Percentiles rank a stretch among this genome's conserved stretches.
Conservation (phyloP, 345 rosid genomes). For the Passiflora organensis region DNA sequence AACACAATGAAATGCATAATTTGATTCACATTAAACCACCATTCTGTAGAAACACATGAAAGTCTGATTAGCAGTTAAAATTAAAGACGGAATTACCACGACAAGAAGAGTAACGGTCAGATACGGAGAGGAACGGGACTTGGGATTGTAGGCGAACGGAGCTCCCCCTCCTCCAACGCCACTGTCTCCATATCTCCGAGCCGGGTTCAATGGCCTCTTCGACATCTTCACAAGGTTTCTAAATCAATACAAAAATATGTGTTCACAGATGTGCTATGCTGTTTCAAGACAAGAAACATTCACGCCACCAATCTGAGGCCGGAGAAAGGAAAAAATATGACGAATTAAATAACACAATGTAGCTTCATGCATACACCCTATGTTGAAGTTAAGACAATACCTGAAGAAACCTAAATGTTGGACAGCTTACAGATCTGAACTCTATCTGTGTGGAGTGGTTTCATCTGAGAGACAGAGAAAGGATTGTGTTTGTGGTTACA, state of each 20-base stretch:
- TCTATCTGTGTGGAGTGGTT: too few relatives aligned
- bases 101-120: conserved; percentile 24
- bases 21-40: neutral
- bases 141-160: conserved; percentile 14
- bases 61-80: neutral
- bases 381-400: too few relatives aligned
- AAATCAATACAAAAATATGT: neutral
- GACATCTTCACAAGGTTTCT: conserved; percentile 21
- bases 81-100: too few relatives aligned
- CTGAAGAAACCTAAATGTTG: too few relatives aligned
- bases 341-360: too few relatives aligned
- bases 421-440: too few relatives aligned
- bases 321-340: too few relatives aligned
- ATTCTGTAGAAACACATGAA: too few relatives aligned
- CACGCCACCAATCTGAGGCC: too few relatives aligned
- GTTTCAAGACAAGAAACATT: neutral
- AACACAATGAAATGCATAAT: neutral
- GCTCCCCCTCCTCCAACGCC: conserved; percentile 17
- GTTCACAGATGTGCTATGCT: neutral
- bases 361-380: too few relatives aligned
- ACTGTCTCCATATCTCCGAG: conserved; percentile 29
- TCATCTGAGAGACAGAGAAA: too few relatives aligned
- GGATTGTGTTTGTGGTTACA: too few relatives aligned
- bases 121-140: conserved; percentile 30
- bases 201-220: conserved; percentile 28